Evolutionary conservation across 2,329 filamentous ascomycete species (phyloP).

Genomic region (Pestalotiopsis sp.): DNA sequence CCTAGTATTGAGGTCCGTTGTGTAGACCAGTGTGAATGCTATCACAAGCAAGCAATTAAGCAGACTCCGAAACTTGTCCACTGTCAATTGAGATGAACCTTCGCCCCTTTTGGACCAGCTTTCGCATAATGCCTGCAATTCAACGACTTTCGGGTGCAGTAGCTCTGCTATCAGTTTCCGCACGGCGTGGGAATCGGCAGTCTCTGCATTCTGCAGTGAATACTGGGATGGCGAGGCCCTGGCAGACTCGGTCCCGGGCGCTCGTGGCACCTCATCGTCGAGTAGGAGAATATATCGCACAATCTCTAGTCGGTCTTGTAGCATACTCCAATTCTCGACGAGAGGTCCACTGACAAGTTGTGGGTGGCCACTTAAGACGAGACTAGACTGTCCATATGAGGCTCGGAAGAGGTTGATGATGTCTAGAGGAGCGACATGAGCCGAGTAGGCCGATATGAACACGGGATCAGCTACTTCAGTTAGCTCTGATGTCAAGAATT

Average conservation of each 20-base stretch:
- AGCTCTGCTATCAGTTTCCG: slow-evolving; percentile 55
- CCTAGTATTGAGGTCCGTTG: slow-evolving; percentile 46
- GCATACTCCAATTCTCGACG: slow-evolving; percentile 46
- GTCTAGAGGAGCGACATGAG: slow-evolving; percentile 64
- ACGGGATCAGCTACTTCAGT: slow-evolving; percentile 57
- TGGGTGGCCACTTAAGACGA: slow-evolving; percentile 31
- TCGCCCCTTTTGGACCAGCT: slow-evolving; percentile 48
- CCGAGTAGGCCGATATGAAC: slow-evolving; percentile 65
- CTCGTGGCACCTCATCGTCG: slow-evolving; percentile 26
- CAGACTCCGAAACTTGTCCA: slow-evolving; percentile 53
- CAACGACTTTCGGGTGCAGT: slow-evolving; percentile 52
- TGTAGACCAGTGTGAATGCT: slow-evolving; percentile 46
- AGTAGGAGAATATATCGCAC: slow-evolving; percentile 58
- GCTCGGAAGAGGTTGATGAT: slow-evolving; percentile 68
- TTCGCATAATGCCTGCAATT: slow-evolving; percentile 45
- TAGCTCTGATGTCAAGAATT: slow-evolving; percentile 12
- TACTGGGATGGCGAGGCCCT: background rate
- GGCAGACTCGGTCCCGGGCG: slow-evolving; percentile 1
- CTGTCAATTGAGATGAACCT: slow-evolving; percentile 48
- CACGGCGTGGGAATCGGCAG: slow-evolving; percentile 40
- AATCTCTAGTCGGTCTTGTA: slow-evolving; percentile 43
- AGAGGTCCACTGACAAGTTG: slow-evolving; percentile 48
- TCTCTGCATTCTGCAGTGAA: slow-evolving; percentile 29
- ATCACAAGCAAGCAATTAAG: slow-evolving; percentile 48
- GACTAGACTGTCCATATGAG: slow-evolving; percentile 57